Evolutionary conservation across 2,329 filamentous ascomycete genomes (phyloP), one percentile per base, ranked within the genome.

Genomic region (Cladophialophora carrionii): DNA sequence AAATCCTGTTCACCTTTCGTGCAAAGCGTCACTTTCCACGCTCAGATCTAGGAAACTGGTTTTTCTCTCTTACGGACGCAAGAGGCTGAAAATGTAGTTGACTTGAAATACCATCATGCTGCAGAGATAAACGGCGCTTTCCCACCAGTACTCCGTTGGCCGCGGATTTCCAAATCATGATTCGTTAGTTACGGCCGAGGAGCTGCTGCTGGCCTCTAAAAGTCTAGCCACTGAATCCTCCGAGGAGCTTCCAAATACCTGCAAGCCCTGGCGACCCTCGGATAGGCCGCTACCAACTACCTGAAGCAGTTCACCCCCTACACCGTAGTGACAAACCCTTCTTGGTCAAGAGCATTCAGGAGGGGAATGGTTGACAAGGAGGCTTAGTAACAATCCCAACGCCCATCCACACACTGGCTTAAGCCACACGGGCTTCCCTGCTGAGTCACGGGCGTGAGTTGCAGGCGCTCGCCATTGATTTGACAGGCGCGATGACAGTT

Each of bases 401-500:
- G 7, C 52, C 52, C 26, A 14, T 26, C 26, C 7, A 22, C 22
- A 29, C 26, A 43, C n/a, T 43, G 37, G 48, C 48, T 29, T 2
- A 52, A 29, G 20, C 26, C 26, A 29, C 26, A 29, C 26, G 8
- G 26, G 10, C 22, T 24, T 24, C 48, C 5, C 5, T 24, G 52
- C 52, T 54, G 46, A 52, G 43, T 60, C 34, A 60, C 46, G 31
- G 48, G 22, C 20, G 20, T n/a, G 24, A 51, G 20, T 20, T 51
- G 12, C 20, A 29, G 24, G 48, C 24, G 12, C 29, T 22, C 12
- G 51, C n/a, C 34, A 7, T 37, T 51, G 31, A 31, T 41, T 29
- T 48, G 24, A n/a, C 26, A 31, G 37, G 41, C 34, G 51, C 34
- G 24, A 60, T 64, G 62, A 61, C 56, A 64, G 62, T 64, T 60